Conservation (phyloP, 306 rosid genomes). For the Vigna trinervia region DNA sequence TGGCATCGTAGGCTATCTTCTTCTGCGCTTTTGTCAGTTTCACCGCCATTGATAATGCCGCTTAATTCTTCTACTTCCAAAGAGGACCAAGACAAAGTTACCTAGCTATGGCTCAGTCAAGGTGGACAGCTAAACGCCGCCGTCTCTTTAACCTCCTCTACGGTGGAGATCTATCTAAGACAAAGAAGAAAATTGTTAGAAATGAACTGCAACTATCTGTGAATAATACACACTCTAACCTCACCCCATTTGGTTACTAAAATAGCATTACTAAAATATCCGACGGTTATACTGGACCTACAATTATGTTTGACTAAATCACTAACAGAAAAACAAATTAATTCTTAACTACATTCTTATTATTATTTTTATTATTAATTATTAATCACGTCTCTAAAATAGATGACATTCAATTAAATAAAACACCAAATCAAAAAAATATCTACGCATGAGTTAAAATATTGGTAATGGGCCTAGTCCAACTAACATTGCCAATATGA, state of each 20-base stretch:
- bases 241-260: neutral
- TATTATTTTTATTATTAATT: too few species aligned
- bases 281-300: neutral
- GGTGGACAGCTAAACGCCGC: slow-evolving; percentile 69
- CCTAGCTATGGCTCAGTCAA: slow-evolving; percentile 49
- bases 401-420: too few species aligned
- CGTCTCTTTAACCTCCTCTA: slow-evolving; percentile 70
- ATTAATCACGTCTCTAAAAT: too few species aligned
- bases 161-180: neutral
- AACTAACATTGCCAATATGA: too few species aligned
- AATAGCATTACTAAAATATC: neutral
- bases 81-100: slow-evolving; percentile 68
- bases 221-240: neutral
- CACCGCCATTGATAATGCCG: slow-evolving; percentile 38
- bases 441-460: too few species aligned
- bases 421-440: too few species aligned
- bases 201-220: neutral
- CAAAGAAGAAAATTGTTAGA: neutral
- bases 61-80: neutral
- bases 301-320: slow-evolving; percentile 3
- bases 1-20: slow-evolving; percentile 63
- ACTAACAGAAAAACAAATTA: neutral
- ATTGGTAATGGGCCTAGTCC: too few species aligned
- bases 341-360: neutral
- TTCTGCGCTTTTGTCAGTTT: slow-evolving; percentile 66